Evolutionary conservation across 306 rosid genomes (phyloP).

Genomic region (Glycine soja): DNA sequence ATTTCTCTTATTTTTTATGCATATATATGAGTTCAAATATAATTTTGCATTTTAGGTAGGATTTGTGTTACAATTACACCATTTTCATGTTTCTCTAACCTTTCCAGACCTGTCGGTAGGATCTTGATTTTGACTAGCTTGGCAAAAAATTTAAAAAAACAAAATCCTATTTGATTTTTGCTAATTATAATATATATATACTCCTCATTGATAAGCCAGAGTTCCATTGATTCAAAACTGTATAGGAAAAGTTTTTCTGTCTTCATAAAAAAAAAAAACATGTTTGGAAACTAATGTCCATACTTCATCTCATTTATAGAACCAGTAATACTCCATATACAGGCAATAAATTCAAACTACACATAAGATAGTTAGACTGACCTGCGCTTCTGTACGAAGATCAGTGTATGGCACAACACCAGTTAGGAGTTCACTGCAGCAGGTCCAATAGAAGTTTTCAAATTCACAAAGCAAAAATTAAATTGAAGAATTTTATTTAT

Average conservation of each 20-base stretch:
- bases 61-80: neutral
- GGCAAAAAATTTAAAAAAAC: neutral
- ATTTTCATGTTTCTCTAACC: neutral
- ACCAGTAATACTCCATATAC: slow-evolving; percentile 10
- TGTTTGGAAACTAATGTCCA: slow-evolving; percentile 2
- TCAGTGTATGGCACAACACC: slow-evolving; percentile 98
- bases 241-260: slow-evolving; percentile 15
- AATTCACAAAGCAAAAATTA: slow-evolving; percentile 13
- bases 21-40: neutral
- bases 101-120: neutral
- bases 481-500: neutral
- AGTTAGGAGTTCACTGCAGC: slow-evolving; percentile 91
- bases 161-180: slow-evolving; percentile 12
- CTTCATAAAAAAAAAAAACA: neutral
- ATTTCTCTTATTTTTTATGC: neutral
- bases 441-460: slow-evolving; percentile 24
- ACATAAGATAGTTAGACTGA: slow-evolving; percentile 47
- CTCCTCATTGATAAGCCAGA: neutral
- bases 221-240: slow-evolving; percentile 28
- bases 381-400: slow-evolving; percentile 95
- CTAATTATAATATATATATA: neutral
- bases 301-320: slow-evolving; percentile 17
- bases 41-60: neutral
- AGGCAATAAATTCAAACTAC: slow-evolving; percentile 27
- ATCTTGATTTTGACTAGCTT: neutral